phyloP scores from a whole-genome alignment of 1,284 basidiomycete species.

The Amylostereum areolatum region DNA sequence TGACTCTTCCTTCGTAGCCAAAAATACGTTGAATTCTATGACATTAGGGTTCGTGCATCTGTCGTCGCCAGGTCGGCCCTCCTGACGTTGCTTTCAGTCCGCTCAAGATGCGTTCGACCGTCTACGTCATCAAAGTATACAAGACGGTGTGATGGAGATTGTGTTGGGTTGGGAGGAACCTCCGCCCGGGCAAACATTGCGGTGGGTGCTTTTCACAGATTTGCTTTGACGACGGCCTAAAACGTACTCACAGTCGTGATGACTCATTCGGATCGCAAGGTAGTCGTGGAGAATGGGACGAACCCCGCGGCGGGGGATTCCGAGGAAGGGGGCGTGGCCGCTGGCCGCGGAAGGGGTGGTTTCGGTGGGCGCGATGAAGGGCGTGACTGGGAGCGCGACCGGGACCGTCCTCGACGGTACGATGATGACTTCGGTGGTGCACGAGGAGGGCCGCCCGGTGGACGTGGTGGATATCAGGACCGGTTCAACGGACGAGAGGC shows the following conservation, averaged over 20 bases:
- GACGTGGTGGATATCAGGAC: constrained; percentile 30
- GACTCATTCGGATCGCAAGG: constrained; percentile 27
- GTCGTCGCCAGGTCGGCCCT: not conserved
- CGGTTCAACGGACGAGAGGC: constrained; percentile 27
- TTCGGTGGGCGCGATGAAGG: constrained; percentile 21
- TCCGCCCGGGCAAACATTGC: constrained; percentile 19
- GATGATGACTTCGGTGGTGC: constrained; percentile 35
- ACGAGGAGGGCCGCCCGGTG: constrained; percentile 16
- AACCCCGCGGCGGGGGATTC: constrained; percentile 14
- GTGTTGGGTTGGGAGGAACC: constrained; percentile 80
- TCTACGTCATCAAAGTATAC: constrained; percentile 70
- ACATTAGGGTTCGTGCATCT: constrained; percentile 59
- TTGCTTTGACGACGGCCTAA: not conserved
- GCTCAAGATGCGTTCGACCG: constrained; percentile 77
- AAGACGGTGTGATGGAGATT: constrained; percentile 86
- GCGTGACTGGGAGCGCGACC: constrained; percentile 38
- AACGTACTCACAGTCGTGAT: constrained; percentile 8
- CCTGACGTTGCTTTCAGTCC: constrained; percentile 36
- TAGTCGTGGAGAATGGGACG: constrained; percentile 43
- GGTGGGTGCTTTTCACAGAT: constrained; percentile 27
- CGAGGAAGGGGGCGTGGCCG: constrained; percentile 28
- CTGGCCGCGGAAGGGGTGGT: constrained; percentile 22
- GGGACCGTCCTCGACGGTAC: constrained; percentile 37
- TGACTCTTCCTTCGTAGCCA: constrained; percentile 41
- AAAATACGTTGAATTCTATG: constrained; percentile 85